These are phyloP conservation scores for Mortierella alpina DNA, from an alignment of 192 early-diverging fungal species.

Conservation along the genomic window DNA sequence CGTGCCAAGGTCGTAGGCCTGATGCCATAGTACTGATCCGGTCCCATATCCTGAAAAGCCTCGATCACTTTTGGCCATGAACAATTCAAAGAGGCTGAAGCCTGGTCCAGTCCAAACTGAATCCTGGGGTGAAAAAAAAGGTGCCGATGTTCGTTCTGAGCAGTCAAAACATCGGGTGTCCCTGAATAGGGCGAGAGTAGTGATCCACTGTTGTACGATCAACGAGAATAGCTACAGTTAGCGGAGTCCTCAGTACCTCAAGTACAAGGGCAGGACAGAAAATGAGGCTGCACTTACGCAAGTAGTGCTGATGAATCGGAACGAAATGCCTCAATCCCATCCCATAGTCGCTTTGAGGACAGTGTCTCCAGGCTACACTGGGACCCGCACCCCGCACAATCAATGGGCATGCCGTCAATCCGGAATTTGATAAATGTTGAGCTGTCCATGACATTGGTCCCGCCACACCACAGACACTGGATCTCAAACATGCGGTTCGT, in stretches of 20 bases:
- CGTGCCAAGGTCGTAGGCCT: constrained; percentile 40
- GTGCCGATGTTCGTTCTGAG: constrained; percentile 41
- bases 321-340: constrained; percentile 45
- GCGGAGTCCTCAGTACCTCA: background rate
- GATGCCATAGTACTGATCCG: constrained; percentile 47
- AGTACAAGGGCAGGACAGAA: background rate
- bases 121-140: constrained; percentile 53
- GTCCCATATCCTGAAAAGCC: constrained; percentile 45
- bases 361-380: constrained; percentile 52
- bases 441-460: constrained; percentile 50
- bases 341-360: constrained; percentile 51
- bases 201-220: constrained; percentile 32
- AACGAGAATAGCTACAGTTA: background rate
- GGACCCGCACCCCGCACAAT: constrained; percentile 48
- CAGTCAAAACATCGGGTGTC: constrained; percentile 13
- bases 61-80: constrained; percentile 46
- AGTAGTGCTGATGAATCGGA: constrained; percentile 26
- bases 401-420: constrained; percentile 49
- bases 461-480: constrained; percentile 48
- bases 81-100: constrained; percentile 41
- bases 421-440: constrained; percentile 50
- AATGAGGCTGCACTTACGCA: constrained; percentile 21
- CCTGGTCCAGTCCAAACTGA: constrained; percentile 42
- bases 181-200: constrained; percentile 45
- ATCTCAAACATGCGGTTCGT: constrained; percentile 44